These are phyloP conservation scores for Neonectria sp. DNA, from an alignment of 2,329 filamentous ascomycete species.

Conservation along the genomic window DNA sequence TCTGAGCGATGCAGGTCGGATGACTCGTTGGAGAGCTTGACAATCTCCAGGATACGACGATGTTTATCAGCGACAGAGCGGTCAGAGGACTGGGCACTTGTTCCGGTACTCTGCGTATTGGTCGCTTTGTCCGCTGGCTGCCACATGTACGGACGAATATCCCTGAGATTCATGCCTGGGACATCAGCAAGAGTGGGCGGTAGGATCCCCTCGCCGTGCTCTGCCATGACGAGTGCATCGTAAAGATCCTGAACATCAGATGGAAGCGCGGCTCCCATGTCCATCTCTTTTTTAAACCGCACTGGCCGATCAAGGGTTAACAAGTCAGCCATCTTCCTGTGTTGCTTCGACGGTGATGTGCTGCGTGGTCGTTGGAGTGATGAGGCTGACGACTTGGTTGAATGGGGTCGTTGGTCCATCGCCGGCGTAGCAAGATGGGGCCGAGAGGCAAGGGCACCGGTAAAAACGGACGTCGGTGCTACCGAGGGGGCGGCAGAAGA, in stretches of 20 bases:
- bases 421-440: not conserved
- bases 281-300: constrained; percentile 9
- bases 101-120: not conserved
- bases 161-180: not conserved
- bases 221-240: constrained; percentile 2
- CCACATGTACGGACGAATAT: constrained; percentile 20
- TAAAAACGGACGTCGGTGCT: too few species aligned
- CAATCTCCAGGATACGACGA: constrained; percentile 6
- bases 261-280: constrained; percentile 13
- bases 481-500: not conserved
- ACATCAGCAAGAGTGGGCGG: constrained; percentile 1
- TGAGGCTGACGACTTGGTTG: not conserved
- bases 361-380: not conserved
- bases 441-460: not conserved
- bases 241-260: constrained; percentile 20
- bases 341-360: constrained; percentile 10
- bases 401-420: not conserved
- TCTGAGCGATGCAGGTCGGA: constrained; percentile 18
- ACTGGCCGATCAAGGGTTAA: constrained; percentile 10
- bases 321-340: constrained; percentile 9
- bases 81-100: not conserved
- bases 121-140: not conserved
- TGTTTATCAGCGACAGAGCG: constrained; percentile 13
- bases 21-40: constrained; percentile 17
- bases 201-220: constrained; percentile 12